These are phyloP conservation scores for Ceratobasidium sp. DNA, from an alignment of 1,284 basidiomycete species.

Conservation along the genomic window DNA sequence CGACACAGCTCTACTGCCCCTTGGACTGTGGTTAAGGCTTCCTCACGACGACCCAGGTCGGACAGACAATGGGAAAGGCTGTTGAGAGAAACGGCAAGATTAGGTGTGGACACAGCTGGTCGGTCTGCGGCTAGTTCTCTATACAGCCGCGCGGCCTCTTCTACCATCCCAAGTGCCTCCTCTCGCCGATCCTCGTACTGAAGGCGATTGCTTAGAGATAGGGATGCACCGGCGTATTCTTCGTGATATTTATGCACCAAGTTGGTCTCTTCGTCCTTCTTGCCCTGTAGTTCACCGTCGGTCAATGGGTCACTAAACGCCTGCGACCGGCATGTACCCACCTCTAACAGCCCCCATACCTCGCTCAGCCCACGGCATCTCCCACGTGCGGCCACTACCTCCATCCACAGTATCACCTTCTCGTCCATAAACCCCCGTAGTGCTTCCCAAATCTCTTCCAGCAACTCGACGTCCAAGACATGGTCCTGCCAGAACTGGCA, in stretches of 20 bases:
- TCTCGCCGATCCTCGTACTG: constrained; percentile 1
- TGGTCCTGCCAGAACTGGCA: constrained; percentile 31
- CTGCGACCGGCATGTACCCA: not conserved
- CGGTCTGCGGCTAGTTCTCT: not conserved
- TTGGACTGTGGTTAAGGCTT: too few species aligned
- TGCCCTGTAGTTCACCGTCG: not conserved
- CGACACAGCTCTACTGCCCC: too few species aligned
- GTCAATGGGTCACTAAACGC: too few species aligned
- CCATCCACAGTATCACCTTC: constrained; percentile 11
- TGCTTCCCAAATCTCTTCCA: not conserved
- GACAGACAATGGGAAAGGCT: too few species aligned
- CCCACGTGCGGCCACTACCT: not conserved
- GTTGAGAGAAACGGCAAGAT: too few species aligned
- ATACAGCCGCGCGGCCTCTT: constrained; percentile 20
- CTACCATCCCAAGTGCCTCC: constrained; percentile 1
- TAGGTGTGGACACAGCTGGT: constrained; percentile 2
- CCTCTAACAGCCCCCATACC: not conserved
- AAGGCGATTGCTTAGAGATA: not conserved
- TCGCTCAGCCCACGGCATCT: not conserved
- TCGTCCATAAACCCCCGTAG: not conserved
- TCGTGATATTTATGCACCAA: not conserved
- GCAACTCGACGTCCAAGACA: not conserved
- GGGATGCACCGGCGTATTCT: not conserved
- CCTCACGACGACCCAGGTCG: too few species aligned
- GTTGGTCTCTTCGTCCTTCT: not conserved